Base-by-base conservation (phyloP, 208 protist species). In the Wallacemonas sp. region DNA sequence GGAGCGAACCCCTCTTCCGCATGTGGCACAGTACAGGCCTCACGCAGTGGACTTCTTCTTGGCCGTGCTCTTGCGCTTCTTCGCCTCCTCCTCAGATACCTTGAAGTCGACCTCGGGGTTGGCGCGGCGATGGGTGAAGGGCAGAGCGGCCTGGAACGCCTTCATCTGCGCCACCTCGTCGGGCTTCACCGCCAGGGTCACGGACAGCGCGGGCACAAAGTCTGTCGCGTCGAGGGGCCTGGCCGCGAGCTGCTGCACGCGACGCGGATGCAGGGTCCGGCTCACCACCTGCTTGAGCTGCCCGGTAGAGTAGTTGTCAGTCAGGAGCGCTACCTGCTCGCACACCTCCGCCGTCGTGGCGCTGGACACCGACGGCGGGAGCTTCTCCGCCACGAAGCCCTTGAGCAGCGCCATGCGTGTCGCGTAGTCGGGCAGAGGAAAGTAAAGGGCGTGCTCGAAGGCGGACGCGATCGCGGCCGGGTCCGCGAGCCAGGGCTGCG, bases 341-440 rank as follows among this genome's bases (percentile, higher is more conserved):
- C 89, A 81, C 10, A 74, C 61, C 18, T 81, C 79, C 2, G 44
- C 52, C 2, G 67, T 72, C 5, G 28, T 81, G 38, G 8, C 48
- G 59, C 14, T 70, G 59, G 2, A 28, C 41, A 18, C 79, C 49
- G 7, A 41, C 38, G 26, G 74, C 16, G 50, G 44, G 8, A 52
- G 14, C 23, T 57, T 65, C n/a, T 59, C n/a, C 5, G 41, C 31
- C 14, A 94, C 61, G 41, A 96, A 89, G 33, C 66, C 25, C 14
- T 70, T 67, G 57, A 97, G 88, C 23, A 98, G 67, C 52, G 64
- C 46, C 23, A 89, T 44, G 18, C 93, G 91, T 5, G 92, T 88
- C 22, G 82, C 86, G 75, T 97, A 98, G 79, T 97, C 85, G 0
- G 96, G 96, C 26, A 73, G 52, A 20, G 82, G 77, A 31, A 92